These are phyloP conservation scores for Aureobasidium leucospermi DNA, from an alignment of 2,329 filamentous ascomycete species.

Conservation along the genomic window DNA sequence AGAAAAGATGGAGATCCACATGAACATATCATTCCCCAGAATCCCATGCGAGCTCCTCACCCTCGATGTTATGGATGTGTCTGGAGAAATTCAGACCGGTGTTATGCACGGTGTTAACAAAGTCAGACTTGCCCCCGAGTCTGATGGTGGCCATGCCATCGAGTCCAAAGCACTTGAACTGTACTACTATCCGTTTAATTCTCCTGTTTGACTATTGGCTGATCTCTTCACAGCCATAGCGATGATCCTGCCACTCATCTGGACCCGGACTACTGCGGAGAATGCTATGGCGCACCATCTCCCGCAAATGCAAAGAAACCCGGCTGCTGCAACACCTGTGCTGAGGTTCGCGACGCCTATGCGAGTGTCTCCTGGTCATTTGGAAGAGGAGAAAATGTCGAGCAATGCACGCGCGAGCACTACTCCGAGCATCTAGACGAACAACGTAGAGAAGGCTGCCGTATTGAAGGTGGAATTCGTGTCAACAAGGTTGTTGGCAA, in stretches of 20 bases:
- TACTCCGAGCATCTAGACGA: conserved; percentile 82
- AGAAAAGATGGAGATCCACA: conserved; percentile 97
- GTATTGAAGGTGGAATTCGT: conserved; percentile 81
- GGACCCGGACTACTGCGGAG: conserved; percentile 85
- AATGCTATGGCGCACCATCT: conserved; percentile 78
- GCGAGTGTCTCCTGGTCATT: conserved; percentile 88
- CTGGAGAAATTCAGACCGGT: conserved; percentile 90
- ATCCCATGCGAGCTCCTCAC: conserved; percentile 93
- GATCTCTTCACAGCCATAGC: conserved; percentile 46
- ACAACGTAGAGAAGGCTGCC: conserved; percentile 86
- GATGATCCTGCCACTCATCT: conserved; percentile 68
- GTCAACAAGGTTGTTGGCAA: conserved; percentile 99
- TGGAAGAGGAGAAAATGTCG: conserved; percentile 81
- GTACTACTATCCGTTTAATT: conserved; percentile 28
- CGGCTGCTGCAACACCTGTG: conserved; percentile 96
- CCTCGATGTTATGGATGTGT: conserved; percentile 98
- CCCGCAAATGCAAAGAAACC: conserved; percentile 65
- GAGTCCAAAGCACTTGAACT: conserved; percentile 62
- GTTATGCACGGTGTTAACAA: conserved; percentile 90
- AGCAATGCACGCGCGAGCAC: conserved; percentile 92
- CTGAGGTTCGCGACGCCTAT: conserved; percentile 93
- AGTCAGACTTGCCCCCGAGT: conserved; percentile 66
- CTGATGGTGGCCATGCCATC: conserved; percentile 69
- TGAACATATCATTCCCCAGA: conserved; percentile 92
- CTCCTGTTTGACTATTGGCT: neutral